phyloP scores from a whole-genome alignment of 78 protist species.

The Dictyostelium intermedium region DNA sequence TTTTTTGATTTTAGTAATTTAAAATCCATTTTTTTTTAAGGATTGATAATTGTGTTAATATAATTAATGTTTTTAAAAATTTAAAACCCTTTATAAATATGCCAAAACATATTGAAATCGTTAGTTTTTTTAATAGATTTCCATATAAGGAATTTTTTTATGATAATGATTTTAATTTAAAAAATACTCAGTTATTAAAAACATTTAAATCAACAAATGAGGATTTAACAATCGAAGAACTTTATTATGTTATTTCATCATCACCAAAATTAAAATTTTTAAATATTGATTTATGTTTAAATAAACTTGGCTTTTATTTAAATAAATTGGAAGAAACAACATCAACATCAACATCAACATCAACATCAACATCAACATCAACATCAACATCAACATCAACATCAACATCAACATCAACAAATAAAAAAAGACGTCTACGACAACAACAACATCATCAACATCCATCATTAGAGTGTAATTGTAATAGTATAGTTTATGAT shows the following conservation, averaged over 20 bases:
- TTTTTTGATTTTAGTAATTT: not conserved
- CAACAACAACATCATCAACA: no score
- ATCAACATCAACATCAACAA: not conserved
- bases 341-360: no score
- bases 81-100: not conserved
- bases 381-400: no score
- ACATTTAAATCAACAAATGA: not conserved
- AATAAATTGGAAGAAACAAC: not conserved
- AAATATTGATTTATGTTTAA: not conserved
- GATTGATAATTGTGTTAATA: not conserved
- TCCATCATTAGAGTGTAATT: not conserved
- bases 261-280: not conserved
- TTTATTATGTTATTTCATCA: not conserved
- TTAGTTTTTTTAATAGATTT: not conserved
- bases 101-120: not conserved
- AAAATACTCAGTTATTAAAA: not conserved
- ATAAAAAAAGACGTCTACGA: no score
- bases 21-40: not conserved
- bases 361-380: not conserved
- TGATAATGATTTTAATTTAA: not conserved
- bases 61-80: not conserved
- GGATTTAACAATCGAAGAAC: not conserved
- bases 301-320: not conserved
- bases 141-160: not conserved
- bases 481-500: not conserved